Evolutionary conservation across 1,284 basidiomycete genomes (phyloP), one percentile per base, ranked within the genome.

Genomic region (Albatrellus sp.): DNA sequence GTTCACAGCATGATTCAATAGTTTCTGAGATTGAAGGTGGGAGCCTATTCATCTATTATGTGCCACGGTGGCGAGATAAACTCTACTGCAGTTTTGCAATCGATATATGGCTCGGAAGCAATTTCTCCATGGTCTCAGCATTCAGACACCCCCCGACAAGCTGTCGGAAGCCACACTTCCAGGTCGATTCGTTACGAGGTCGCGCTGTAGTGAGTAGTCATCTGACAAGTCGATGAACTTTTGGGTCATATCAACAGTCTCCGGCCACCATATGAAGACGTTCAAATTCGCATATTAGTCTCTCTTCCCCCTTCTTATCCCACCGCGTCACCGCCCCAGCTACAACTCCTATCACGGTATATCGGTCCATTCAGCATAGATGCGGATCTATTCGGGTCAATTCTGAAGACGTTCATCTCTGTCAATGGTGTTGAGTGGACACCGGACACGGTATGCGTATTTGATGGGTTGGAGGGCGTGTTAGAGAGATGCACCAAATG

Each of bases 331-430:
- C 75, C 87, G 8, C 90, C 90, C 1, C 86, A 90, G 55, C 68
- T 93, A 0, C 88, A 92, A 57, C 72, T 94, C 0, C 69, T 93
- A 19, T 91, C 89, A 3, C 74, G 79, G 37, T 94, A 93, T 60
- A 74, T 94, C 29, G 90, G 90, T 1, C 67, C 79, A 6, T 92
- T 80, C 53, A 75, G 79, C 20, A 78, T 82, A 2, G 83, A 88
- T 52, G 61, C 80, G 2, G 58, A 61, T 17, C 68, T 90, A 13
- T 89, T 91, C 57, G 88, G 88, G 14, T 73, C 74, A 8, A 71
- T 91, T 30, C 71, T 91, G 8, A 76, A 84, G 33, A 91, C 87
- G 0, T 93, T 78, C 61, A 89, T 92, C 47, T 86, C 88, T 1
- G 59, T 70, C 14, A 74, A 71, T 41, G 87, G 85, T 5, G 73